A percentile compares a stretch with the other conserved stretches of the same genome.
phyloP scores from a whole-genome alignment of 257 asterid species.

The Orobanche coerulescens region DNA sequence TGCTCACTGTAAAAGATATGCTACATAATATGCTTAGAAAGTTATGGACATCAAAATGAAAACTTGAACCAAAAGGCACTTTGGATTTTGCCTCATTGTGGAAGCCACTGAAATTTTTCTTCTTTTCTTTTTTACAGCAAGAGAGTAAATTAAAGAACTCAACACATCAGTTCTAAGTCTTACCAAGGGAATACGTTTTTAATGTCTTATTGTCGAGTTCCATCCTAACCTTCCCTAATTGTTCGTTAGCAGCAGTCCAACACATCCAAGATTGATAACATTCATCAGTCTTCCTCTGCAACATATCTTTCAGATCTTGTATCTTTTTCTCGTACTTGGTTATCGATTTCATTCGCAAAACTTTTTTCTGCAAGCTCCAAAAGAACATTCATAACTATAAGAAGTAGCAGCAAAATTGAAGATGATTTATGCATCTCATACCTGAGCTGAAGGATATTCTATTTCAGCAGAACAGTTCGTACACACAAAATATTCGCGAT shows the following conservation, averaged over 20 bases:
- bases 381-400: slow-evolving; percentile 9
- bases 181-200: slow-evolving; percentile 74
- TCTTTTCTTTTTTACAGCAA: not conserved
- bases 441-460: slow-evolving; percentile 71
- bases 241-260: slow-evolving; percentile 71
- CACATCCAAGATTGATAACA: slow-evolving; percentile 99
- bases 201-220: slow-evolving; percentile 83
- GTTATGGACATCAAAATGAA: too few relatives aligned
- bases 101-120: not conserved
- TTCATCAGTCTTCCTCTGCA: slow-evolving; percentile 81
- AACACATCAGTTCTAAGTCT: slow-evolving; percentile 15
- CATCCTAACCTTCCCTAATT: slow-evolving; percentile 74
- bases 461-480: slow-evolving; percentile 62
- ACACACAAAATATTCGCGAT: slow-evolving; percentile 45
- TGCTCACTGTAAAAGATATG: too few relatives aligned
- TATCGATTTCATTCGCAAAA: slow-evolving; percentile 36
- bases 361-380: slow-evolving; percentile 53
- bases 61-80: too few relatives aligned
- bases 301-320: slow-evolving; percentile 54
- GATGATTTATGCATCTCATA: slow-evolving; percentile 23
- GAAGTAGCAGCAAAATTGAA: slow-evolving; percentile 1
- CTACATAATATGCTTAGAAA: too few relatives aligned
- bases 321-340: slow-evolving; percentile 76
- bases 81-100: too few relatives aligned
- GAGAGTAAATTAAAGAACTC: slow-evolving; percentile 6